Percentiles rank a stretch among this genome's conserved stretches.
Evolutionary conservation across 768 basidiomycete genomes (phyloP).

Genomic region (Suillus sp.): DNA sequence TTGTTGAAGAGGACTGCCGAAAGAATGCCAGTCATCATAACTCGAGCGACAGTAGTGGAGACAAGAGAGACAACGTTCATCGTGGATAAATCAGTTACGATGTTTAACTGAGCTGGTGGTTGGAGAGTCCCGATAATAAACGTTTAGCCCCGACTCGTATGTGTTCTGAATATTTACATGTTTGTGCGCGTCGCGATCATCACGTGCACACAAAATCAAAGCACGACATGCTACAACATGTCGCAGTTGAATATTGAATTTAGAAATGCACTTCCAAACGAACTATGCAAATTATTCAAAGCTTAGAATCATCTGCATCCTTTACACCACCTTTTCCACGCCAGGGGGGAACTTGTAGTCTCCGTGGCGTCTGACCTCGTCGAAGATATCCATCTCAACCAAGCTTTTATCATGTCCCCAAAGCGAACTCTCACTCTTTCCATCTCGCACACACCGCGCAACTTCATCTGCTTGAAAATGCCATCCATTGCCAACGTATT

Average conservation of each 20-base stretch:
- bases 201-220: slow-evolving; percentile 4
- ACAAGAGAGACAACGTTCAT: not conserved
- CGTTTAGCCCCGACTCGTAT: not conserved
- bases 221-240: not conserved
- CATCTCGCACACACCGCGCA: slow-evolving; percentile 72
- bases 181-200: not conserved
- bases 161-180: not conserved
- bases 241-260: not conserved
- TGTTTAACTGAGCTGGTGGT: not conserved
- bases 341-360: slow-evolving; percentile 63
- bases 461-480: slow-evolving; percentile 90
- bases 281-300: not conserved
- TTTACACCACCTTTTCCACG: slow-evolving; percentile 47
- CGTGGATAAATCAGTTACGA: not conserved
- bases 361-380: slow-evolving; percentile 78
- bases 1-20: not conserved
- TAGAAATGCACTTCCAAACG: not conserved
- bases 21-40: not conserved
- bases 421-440: slow-evolving; percentile 68
- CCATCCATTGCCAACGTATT: slow-evolving; percentile 72
- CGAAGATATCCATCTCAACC: slow-evolving; percentile 83
- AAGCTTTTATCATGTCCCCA: slow-evolving; percentile 84
- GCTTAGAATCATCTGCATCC: not conserved
- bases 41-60: not conserved
- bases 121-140: not conserved